A percentile compares a stretch with the other conserved stretches of the same genome.
Evolutionary conservation across 208 protist genomes (phyloP).

Genomic region (Angomonas ambiguus): DNA sequence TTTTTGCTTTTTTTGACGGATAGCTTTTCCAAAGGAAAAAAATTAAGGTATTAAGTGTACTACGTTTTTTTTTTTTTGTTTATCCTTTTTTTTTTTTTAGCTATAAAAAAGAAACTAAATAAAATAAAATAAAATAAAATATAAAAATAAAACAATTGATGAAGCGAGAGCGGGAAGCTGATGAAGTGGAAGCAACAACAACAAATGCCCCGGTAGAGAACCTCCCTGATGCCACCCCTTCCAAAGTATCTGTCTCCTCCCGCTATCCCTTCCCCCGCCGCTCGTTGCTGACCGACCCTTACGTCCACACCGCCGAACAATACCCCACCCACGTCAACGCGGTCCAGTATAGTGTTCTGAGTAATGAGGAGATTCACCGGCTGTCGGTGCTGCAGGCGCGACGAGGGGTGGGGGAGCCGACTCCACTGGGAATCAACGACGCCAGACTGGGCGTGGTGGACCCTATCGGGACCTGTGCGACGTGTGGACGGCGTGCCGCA

Average conservation of each 20-base stretch:
- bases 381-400: slow-evolving; percentile 75
- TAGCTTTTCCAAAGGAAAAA: neutral
- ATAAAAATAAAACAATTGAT: slow-evolving; percentile 9
- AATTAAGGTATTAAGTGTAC: slow-evolving; percentile 13
- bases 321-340: slow-evolving; percentile 65
- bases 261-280: neutral
- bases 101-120: slow-evolving; percentile 1
- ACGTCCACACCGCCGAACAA: slow-evolving; percentile 46
- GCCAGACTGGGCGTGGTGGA: slow-evolving; percentile 88
- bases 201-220: too few species aligned
- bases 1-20: neutral
- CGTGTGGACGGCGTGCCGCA: slow-evolving; percentile 86
- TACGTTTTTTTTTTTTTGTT: neutral
- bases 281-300: slow-evolving; percentile 20
- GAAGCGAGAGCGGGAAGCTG: neutral
- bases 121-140: neutral
- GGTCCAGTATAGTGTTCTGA: slow-evolving; percentile 91
- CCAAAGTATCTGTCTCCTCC: too few species aligned
- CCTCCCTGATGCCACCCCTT: too few species aligned
- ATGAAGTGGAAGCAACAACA: neutral
- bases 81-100: neutral
- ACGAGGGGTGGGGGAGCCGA: slow-evolving; percentile 56
- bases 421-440: slow-evolving; percentile 89
- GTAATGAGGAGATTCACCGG: slow-evolving; percentile 77
- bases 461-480: slow-evolving; percentile 83